Percentiles rank a stretch among this genome's conserved stretches.
Evolutionary conservation across 2,329 filamentous ascomycete genomes (phyloP).

Genomic region (Stromatinia cepivora): DNA sequence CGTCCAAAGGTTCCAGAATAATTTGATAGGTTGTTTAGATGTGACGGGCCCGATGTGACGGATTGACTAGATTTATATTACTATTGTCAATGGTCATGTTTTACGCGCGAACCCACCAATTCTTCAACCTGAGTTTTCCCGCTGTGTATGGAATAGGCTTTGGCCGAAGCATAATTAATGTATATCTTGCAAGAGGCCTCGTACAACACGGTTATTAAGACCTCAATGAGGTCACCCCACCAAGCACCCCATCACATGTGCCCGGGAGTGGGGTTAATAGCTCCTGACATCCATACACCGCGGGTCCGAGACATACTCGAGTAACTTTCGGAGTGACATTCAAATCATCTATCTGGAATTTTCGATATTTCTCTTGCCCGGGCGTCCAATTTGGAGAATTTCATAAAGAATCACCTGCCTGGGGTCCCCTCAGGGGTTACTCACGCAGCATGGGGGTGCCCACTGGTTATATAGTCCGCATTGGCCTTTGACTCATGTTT

Average conservation of each 20-base stretch:
- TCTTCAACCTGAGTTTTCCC: background rate
- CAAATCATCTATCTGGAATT: background rate
- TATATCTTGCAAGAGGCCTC: background rate
- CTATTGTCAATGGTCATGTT: background rate
- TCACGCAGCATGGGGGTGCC: background rate
- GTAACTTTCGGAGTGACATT: background rate
- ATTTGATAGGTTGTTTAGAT: background rate
- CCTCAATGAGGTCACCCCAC: too few species aligned
- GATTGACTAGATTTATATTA: background rate
- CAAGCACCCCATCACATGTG: background rate
- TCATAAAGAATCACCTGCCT: background rate
- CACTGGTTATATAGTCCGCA: constrained; percentile 9
- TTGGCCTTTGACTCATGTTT: background rate
- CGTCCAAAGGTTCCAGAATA: background rate
- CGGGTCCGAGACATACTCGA: background rate
- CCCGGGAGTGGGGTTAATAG: constrained; percentile 10
- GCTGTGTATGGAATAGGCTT: background rate
- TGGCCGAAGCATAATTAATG: background rate
- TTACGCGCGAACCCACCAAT: background rate
- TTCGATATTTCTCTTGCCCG: background rate
- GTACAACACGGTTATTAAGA: background rate
- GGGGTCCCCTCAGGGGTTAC: too few species aligned
- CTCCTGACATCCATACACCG: constrained; percentile 11
- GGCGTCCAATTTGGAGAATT: constrained; percentile 9
- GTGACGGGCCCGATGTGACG: background rate